Percentiles rank a stretch among this genome's conserved stretches.
Conservation (phyloP, 2,329 filamentous ascomycete species). For the Pseudogymnoascus sp. region DNA sequence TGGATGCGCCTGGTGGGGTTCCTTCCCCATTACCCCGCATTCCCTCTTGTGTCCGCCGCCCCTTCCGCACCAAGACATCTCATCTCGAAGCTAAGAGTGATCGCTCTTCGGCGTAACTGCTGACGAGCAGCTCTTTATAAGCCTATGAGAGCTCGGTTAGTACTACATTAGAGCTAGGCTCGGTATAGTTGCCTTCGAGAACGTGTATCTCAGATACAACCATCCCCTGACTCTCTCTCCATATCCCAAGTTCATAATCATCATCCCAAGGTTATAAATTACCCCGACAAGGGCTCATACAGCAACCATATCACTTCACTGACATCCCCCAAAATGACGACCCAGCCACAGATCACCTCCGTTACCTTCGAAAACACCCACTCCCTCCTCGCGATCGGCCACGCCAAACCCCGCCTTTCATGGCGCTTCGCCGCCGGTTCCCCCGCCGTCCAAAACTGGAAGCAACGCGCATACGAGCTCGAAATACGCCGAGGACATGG, state of each 20-base stretch:
- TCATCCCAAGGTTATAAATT: background rate
- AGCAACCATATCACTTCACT: background rate
- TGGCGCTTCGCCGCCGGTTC: background rate
- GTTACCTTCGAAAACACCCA: background rate
- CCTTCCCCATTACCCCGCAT: background rate
- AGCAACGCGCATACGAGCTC: background rate
- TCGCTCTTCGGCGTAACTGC: conserved; percentile 1
- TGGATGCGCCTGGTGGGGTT: background rate
- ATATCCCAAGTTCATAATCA: no score
- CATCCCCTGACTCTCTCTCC: background rate
- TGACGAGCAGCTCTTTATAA: background rate
- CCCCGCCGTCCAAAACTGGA: background rate
- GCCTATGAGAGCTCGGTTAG: background rate
- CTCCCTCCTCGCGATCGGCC: background rate
- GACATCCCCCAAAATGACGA: background rate
- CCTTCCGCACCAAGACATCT: background rate
- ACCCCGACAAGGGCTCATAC: background rate
- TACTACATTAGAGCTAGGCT: background rate
- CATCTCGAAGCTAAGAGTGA: background rate
- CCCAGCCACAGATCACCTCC: background rate
- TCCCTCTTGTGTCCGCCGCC: no score
- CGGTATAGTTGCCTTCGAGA: background rate
- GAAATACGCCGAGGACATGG: background rate
- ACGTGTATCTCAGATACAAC: background rate
- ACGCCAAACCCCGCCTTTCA: background rate